These are phyloP conservation scores for Penicillium sp. DNA, from an alignment of 2,329 filamentous ascomycete genomes.

Conservation along the genomic window DNA sequence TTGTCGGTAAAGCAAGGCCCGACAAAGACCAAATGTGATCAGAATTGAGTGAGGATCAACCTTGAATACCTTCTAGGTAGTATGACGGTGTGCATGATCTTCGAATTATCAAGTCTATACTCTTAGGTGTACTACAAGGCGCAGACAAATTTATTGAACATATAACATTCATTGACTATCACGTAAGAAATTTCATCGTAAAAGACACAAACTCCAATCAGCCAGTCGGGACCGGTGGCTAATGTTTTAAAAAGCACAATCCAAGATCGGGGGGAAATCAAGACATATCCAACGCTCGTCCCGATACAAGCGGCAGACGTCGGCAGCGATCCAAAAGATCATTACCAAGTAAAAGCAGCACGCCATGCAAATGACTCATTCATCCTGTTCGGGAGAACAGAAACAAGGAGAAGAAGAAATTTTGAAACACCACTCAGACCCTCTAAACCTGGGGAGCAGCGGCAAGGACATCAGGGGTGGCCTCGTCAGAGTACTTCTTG, in stretches of 20 bases:
- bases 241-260: constrained; percentile 11
- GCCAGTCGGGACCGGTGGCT: constrained; percentile 14
- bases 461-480: constrained; percentile 74
- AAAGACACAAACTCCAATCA: constrained; percentile 16
- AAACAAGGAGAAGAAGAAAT: constrained; percentile 24
- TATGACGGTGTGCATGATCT: neutral
- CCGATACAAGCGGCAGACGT: constrained; percentile 22
- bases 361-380: constrained; percentile 35
- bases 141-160: constrained; percentile 3
- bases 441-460: constrained; percentile 42
- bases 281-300: constrained; percentile 21
- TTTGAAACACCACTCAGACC: constrained; percentile 17
- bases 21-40: no score
- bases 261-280: constrained; percentile 17
- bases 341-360: constrained; percentile 27
- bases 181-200: constrained; percentile 10
- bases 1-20: no score
- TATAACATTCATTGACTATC: constrained; percentile 22
- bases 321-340: constrained; percentile 12
- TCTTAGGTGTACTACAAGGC: neutral
- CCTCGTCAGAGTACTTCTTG: constrained; percentile 86
- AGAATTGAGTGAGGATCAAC: no score
- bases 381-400: constrained; percentile 22
- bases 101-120: neutral
- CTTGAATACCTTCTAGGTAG: no score